Conservation (phyloP, 2,329 filamentous ascomycete genomes). For the Venturia nashicola region DNA sequence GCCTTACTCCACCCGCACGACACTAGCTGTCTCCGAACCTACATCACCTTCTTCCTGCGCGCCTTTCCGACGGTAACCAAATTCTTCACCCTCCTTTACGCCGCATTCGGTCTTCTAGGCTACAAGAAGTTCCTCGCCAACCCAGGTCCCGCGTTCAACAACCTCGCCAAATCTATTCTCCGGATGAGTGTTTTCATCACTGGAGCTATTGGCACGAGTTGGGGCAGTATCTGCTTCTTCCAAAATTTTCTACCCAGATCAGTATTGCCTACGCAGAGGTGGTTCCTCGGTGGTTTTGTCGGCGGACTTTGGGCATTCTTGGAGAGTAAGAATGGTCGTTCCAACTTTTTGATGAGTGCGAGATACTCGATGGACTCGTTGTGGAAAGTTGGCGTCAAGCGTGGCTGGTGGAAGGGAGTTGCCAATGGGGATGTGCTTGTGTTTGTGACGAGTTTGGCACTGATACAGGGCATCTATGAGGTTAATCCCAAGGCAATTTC, state of each 20-base stretch:
- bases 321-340: slow-evolving; percentile 50
- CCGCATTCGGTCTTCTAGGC: slow-evolving; percentile 55
- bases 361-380: slow-evolving; percentile 68
- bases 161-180: slow-evolving; percentile 56
- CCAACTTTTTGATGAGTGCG: slow-evolving; percentile 67
- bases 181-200: slow-evolving; percentile 68
- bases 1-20: slow-evolving; percentile 79
- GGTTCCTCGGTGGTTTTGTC: slow-evolving; percentile 78
- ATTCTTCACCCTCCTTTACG: slow-evolving; percentile 65
- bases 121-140: slow-evolving; percentile 56
- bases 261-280: slow-evolving; percentile 68
- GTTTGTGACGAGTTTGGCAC: slow-evolving; percentile 66
- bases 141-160: slow-evolving; percentile 55
- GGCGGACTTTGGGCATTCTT: slow-evolving; percentile 79
- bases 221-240: slow-evolving; percentile 85
- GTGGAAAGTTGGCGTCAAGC: slow-evolving; percentile 92
- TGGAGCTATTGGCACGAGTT: slow-evolving; percentile 71
- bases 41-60: slow-evolving; percentile 74
- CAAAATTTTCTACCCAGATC: slow-evolving; percentile 63
- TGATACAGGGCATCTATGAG: slow-evolving; percentile 70
- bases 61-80: slow-evolving; percentile 70
- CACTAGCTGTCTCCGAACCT: slow-evolving; percentile 78
- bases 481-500: slow-evolving; percentile 54
- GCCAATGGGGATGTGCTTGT: slow-evolving; percentile 74
- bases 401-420: slow-evolving; percentile 74